Base-by-base conservation (phyloP, 2,329 filamentous ascomycete species). In the Epichloe sp. region DNA sequence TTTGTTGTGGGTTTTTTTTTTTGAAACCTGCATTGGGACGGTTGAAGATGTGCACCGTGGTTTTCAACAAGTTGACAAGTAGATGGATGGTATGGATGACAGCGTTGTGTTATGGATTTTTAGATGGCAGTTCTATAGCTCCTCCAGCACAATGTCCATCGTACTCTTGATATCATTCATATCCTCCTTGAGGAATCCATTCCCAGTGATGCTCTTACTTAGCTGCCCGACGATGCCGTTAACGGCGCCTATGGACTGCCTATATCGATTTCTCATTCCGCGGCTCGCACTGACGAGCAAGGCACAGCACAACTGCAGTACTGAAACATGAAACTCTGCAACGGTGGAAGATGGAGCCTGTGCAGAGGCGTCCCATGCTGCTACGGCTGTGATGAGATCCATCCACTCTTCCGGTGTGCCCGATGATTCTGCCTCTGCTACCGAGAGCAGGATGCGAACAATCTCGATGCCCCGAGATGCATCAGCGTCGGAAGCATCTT, bases 361-460 rank as follows among this genome's bases (percentile, higher is more conserved):
- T 51, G 65, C 59, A 11, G 73, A 65, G 0, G 69, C 60, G 43
- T 71, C 59, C 71, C 72, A 76, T 4, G 71, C 74, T 2, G 78
- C 74, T 1, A 76, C 70, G 1, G 62, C 61, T 2, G 74, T 78
- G 36, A 82, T 69, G 7, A 77, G 55, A 36, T 71, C 68, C 71
- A 83, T 76, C 79, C 80, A 82, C 2, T 71, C 70, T 56, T 82
- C 78, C 6, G 67, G 64, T 8, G 71, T 69, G 15, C 68, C 70
- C 0, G 65, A 62, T 1, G 62, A 60, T 55, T 74, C 71, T 36
- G 66, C 63, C 58, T 82, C 77, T 2, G 71, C 68, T 6, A 82
- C 61, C 2, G 71, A 68, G 14, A 80, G 66, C 5, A 85, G 65
- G 2, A 81, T 64, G 1, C 78, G 71, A 11, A 82, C 71, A 41